Evolutionary conservation across 2,329 filamentous ascomycete genomes (phyloP), one percentile per base, ranked within the genome.

Genomic region (Botrytis medusae): DNA sequence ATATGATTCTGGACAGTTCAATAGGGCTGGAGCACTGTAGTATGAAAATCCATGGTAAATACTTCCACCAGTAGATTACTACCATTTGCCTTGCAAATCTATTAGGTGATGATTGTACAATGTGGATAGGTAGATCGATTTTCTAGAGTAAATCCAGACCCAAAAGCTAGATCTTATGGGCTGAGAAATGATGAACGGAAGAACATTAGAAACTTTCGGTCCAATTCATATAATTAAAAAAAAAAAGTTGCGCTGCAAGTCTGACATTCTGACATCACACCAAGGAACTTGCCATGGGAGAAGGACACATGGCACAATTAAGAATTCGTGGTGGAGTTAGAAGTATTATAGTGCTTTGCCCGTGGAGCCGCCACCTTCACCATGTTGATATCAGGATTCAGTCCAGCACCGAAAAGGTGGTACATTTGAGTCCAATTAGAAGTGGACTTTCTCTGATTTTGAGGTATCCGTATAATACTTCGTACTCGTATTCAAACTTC

Each of bases 281-380:
- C 48, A 42, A 42, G 65, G 48, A 42, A 42, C 34, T 57, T 57
- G 65, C 25, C 18, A 57, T 68, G 65, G 40, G 44, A 29, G 44
- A 51, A 51, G 46, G 64, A 57, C 34, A 68, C 64, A 68, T 68
- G 64, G 18, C 34, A 57, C 25, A 54, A 20, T 32, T 32, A 57
- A 57, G 48, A 29, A 68, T 68, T 54, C 16, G 34, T 57, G 48
- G 34, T 68, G 64, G 64, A 51, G 63, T 42, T 48, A 22, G 14
- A 65, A 12, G 29, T 4, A 46, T 64, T 64, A 16, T 63, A 25
- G 37, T 42, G 25, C 37, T 25, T 44, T 29, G 25, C 37, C n/a
- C 25, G 37, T 60, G 57, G 57, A 60, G 57, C 59, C 34, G 32
- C 32, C 34, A n/a, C 32, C 20, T 18, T 61, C n/a, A 37, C 18